Evolutionary conservation across 768 basidiomycete species (phyloP), one percentile per base, ranked within the genome.

Genomic region (Russula griseocarnosa): DNA sequence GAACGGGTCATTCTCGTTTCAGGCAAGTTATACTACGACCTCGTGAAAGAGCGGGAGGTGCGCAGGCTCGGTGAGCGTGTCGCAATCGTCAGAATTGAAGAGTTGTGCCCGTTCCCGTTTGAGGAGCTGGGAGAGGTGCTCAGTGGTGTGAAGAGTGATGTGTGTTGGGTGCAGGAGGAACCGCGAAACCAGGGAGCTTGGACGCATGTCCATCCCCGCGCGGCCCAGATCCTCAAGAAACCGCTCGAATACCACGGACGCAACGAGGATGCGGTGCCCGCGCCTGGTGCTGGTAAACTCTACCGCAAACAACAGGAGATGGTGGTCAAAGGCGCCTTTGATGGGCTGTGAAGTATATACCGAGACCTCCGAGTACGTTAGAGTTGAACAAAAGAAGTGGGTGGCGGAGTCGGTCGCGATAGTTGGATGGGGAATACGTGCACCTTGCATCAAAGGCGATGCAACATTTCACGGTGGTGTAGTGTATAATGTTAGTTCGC

Each of bases 21-120:
- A 0, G 94, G 94, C 14, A 96, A 96, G 76, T 73, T 93, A 1
- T 96, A 92, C 76, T 95, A 95, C 74, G 92, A 94, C 24, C 83
- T 96, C 16, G 75, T 82, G 66, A 90, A 88, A 67, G 84, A 88
- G 61, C 84, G 92, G 8, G 75, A 83, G 40, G 73, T 78, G 20
- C 73, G 76, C 0, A 76, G 76, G 1, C 72, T 86, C 8, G 75
- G 79, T 18, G 77, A 79, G 51, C 70, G 74, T 0, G 82, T 93
- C 1, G 87, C 88, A 0, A 77, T 95, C 60, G 74, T 93, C 34
- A 83, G 90, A n/a, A 70, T 93, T 49, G 92, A 96, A 71, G 94
- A 95, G 71, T 78, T 96, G 3, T 83, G 86, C 8, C 94, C 94
- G 0, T 96, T 97, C 83, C 94, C 94, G 0, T 93, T 91, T 73